Evolutionary conservation across 257 asterid species (phyloP), one percentile per base, ranked within the genome.

Genomic region (Ophiorrhiza pumila): DNA sequence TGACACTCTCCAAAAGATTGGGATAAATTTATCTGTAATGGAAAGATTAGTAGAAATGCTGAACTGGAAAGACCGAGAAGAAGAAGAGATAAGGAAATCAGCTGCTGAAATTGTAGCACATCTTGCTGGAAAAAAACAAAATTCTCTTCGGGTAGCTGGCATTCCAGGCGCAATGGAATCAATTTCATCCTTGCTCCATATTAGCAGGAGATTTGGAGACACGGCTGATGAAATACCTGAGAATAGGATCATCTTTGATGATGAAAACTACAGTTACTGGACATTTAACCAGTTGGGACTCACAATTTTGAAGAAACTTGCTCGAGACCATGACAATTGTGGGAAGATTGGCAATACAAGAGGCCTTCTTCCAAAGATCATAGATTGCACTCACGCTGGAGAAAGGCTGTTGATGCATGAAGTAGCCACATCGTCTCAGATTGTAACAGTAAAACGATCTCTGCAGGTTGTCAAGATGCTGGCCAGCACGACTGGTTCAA

Each of bases 1-100:
- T 0, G 96, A 94, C 66, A 91, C 97, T 0, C 83, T 94, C n/a
- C 95, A 94, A 81, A 91, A 94, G 76, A 91, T 95, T 3, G 99
- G 99, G 23, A 86, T 90, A 53, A 87, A 80, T 43, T 46, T 92
- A 20, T n/a, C 79, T 0, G 95, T 87, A 29, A 90, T 90, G 83
- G 97, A 89, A 47, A 84, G 99, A 76, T 55, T 95, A 15, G 89
- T 91, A 23, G 99, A 94, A 52, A 94, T 91, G 95, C 60, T 94
- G 82, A 94, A 91, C 82, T 92, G 99, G 99, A 95, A 92, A 43
- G 97, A 90, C 60, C 78, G 65, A 12, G 88, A 84, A 58, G 97
- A 90, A 74, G 96, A 92, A 65, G 96, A 89, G 83, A 87, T 95
- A 23, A 78, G 99, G 63, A 80, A 83, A 47, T 95, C 93, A 0